Evolutionary conservation across 176 grass and related monocot species (phyloP).

Genomic region (sorghum (Sorghum bicolor)): DNA sequence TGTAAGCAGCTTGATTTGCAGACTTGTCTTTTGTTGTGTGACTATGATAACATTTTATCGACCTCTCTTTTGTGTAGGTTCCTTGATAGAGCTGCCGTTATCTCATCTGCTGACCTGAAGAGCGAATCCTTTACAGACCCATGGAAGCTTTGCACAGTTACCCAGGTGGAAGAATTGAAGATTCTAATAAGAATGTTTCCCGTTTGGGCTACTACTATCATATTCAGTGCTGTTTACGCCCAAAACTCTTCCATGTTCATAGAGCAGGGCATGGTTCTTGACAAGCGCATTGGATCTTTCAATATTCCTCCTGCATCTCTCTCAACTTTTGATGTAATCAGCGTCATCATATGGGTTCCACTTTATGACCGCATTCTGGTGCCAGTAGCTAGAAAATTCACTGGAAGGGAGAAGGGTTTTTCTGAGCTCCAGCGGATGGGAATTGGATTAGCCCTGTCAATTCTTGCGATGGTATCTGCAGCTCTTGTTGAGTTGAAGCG

Average conservation of each 20-base stretch:
- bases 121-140: slow-evolving; percentile 37
- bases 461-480: slow-evolving; percentile 65
- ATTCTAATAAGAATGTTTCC: slow-evolving; percentile 83
- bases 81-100: slow-evolving; percentile 84
- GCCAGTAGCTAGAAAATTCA: slow-evolving; percentile 63
- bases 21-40: background rate
- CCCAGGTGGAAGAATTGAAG: slow-evolving; percentile 96
- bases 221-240: slow-evolving; percentile 77
- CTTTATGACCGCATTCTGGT: slow-evolving; percentile 71
- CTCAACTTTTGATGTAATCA: slow-evolving; percentile 76
- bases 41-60: background rate
- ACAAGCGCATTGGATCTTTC: slow-evolving; percentile 66
- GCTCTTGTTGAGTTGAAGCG: slow-evolving; percentile 69
- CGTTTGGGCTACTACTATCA: slow-evolving; percentile 70
- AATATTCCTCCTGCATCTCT: slow-evolving; percentile 77
- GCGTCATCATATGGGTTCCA: slow-evolving; percentile 69
- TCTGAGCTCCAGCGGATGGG: slow-evolving; percentile 78
- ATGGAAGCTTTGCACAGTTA: slow-evolving; percentile 88
- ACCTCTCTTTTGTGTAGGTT: slow-evolving; percentile 38
- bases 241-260: slow-evolving; percentile 85
- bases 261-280: slow-evolving; percentile 92
- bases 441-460: slow-evolving; percentile 75
- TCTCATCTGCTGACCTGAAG: slow-evolving; percentile 51
- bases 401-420: slow-evolving; percentile 71
- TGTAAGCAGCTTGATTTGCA: background rate